Evolutionary conservation across 305 asterid genomes (phyloP).

Genomic region (Striga hermonthica): DNA sequence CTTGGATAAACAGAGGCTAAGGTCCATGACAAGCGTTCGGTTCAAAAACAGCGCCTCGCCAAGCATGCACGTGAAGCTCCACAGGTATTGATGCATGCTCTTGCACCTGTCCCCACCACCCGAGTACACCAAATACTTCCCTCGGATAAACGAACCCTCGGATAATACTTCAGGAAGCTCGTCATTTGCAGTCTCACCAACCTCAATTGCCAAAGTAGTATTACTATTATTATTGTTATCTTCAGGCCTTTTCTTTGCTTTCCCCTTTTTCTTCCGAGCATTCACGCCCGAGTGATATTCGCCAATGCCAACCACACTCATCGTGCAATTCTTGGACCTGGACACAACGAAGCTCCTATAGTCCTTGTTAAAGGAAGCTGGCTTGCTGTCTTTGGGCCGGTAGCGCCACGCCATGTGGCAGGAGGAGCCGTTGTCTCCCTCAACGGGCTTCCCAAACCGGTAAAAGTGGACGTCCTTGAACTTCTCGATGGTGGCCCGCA

Average conservation of each 20-base stretch:
- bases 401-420: slow-evolving; percentile 97
- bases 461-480: slow-evolving; percentile 65
- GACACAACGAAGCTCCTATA: slow-evolving; percentile 57
- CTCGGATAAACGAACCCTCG: slow-evolving; percentile 50
- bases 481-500: slow-evolving; percentile 68
- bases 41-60: slow-evolving; percentile 90
- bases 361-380: slow-evolving; percentile 60
- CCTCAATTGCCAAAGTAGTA: slow-evolving; percentile 31
- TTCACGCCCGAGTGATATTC: slow-evolving; percentile 83
- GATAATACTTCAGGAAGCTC: slow-evolving; percentile 51
- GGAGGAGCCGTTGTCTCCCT: slow-evolving; percentile 52
- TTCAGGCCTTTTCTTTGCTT: slow-evolving; percentile 29
- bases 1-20: slow-evolving; percentile 63
- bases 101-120: slow-evolving; percentile 91
- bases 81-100: slow-evolving; percentile 70
- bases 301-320: slow-evolving; percentile 62
- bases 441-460: slow-evolving; percentile 77
- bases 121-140: slow-evolving; percentile 65
- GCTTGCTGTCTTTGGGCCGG: slow-evolving; percentile 68
- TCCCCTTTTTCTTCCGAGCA: slow-evolving; percentile 61
- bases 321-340: slow-evolving; percentile 58
- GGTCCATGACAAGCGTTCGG: slow-evolving; percentile 76
- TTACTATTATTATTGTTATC: slow-evolving; percentile 9
- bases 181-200: slow-evolving; percentile 60
- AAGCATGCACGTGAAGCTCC: slow-evolving; percentile 80